These are phyloP conservation scores for Pseudocercospora fijiensis DNA, from an alignment of 2,329 filamentous ascomycete genomes.

Conservation along the genomic window DNA sequence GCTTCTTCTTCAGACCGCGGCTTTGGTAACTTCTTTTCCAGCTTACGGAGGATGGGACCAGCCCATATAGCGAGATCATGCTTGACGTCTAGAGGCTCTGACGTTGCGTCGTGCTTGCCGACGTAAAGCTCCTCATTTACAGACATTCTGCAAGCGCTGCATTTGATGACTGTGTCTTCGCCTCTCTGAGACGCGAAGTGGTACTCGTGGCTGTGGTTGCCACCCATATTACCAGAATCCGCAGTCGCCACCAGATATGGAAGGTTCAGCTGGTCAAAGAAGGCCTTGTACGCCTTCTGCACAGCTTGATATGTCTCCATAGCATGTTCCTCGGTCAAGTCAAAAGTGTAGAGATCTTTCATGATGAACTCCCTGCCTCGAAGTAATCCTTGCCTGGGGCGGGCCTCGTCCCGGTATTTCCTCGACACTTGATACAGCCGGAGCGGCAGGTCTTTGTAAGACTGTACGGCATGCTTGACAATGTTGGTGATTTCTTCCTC, in stretches of 20 bases:
- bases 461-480: conserved; percentile 69
- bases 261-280: conserved; percentile 81
- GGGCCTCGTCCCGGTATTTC: conserved; percentile 90
- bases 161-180: conserved; percentile 81
- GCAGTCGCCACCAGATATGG: conserved; percentile 83
- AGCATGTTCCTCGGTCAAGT: conserved; percentile 65
- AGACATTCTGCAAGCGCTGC: conserved; percentile 69
- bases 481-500: conserved; percentile 93
- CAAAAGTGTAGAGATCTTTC: conserved; percentile 98
- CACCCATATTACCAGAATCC: conserved; percentile 95
- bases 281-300: conserved; percentile 66
- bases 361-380: conserved; percentile 90
- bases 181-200: conserved; percentile 77
- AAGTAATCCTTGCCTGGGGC: conserved; percentile 83
- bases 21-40: not conserved
- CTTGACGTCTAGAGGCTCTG: not conserved
- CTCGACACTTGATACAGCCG: conserved; percentile 88
- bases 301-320: conserved; percentile 78
- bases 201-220: conserved; percentile 90
- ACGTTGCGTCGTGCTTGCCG: conserved; percentile 6
- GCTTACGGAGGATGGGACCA: conserved; percentile 9
- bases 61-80: conserved; percentile 16
- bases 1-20: not conserved
- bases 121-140: conserved; percentile 78
- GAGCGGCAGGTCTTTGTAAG: conserved; percentile 82